Percentiles rank a stretch among this genome's conserved stretches.
Conservation (phyloP, 345 rosid species). For the Cochlearia excelsa region DNA sequence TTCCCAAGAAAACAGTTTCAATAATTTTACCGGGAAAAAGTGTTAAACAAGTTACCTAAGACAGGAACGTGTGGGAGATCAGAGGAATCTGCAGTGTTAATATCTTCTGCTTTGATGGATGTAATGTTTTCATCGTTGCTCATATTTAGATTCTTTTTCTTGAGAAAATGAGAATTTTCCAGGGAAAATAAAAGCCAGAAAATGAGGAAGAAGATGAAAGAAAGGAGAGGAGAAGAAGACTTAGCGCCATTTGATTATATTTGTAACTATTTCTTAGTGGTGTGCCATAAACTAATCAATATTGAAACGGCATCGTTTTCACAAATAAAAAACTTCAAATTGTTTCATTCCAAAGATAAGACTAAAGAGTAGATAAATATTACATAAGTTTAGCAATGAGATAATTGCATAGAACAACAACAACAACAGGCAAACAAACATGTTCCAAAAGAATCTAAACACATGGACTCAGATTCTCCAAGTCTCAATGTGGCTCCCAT, state of each 20-base stretch:
- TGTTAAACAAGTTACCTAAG: conserved; percentile 18
- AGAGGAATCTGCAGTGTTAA: conserved; percentile 14
- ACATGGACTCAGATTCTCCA: conserved; percentile 52
- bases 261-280: no score
- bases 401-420: conserved; percentile 31
- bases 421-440: conserved; percentile 13
- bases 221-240: conserved; percentile 34
- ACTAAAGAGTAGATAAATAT: background rate
- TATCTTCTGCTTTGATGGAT: conserved; percentile 12
- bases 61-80: conserved; percentile 10
- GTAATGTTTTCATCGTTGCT: conserved; percentile 24
- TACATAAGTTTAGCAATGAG: conserved; percentile 32
- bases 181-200: background rate
- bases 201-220: conserved; percentile 25
- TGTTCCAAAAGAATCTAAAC: conserved; percentile 29
- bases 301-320: no score
- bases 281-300: no score
- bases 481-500: conserved; percentile 59
- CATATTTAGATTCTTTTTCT: conserved; percentile 20
- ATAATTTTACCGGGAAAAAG: background rate
- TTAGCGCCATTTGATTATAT: background rate
- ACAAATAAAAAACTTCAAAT: background rate
- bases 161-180: conserved; percentile 4
- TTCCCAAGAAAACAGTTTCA: no score
- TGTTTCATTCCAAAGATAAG: conserved; percentile 1